phyloP scores from a whole-genome alignment of 164 flowering plant species.

The Sextonia rubra region DNA sequence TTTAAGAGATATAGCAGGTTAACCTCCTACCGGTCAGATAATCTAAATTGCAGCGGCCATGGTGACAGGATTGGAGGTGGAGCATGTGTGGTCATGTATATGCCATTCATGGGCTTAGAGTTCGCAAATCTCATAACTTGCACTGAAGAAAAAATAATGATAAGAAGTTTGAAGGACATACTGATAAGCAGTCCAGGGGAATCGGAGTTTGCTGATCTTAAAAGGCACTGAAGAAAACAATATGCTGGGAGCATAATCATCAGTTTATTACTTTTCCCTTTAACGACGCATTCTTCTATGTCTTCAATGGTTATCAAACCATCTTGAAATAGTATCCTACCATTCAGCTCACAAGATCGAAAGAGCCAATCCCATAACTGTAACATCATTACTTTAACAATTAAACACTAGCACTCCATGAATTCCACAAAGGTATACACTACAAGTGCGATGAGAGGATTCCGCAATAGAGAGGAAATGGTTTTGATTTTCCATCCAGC shows the following conservation, averaged over 20 bases:
- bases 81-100: neutral
- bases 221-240: slow-evolving; percentile 73
- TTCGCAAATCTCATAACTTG: neutral
- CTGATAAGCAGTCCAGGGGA: slow-evolving; percentile 65
- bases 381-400: neutral
- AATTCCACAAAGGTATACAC: no score
- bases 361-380: slow-evolving; percentile 94
- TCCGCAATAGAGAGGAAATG: no score
- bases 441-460: no score
- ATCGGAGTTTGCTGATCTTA: slow-evolving; percentile 64
- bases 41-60: neutral
- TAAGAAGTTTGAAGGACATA: slow-evolving; percentile 27
- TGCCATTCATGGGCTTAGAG: neutral
- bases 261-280: slow-evolving; percentile 69
- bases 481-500: no score
- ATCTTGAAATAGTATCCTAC: slow-evolving; percentile 60
- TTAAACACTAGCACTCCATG: no score
- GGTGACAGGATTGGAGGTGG: neutral
- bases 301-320: slow-evolving; percentile 59
- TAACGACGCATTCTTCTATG: slow-evolving; percentile 58
- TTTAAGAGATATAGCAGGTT: neutral
- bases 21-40: neutral
- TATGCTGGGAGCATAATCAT: slow-evolving; percentile 71
- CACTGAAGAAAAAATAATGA: neutral
- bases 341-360: slow-evolving; percentile 67